These are phyloP conservation scores for Leishmania martiniquensis DNA, from an alignment of 208 protist genomes.

Conservation along the genomic window DNA sequence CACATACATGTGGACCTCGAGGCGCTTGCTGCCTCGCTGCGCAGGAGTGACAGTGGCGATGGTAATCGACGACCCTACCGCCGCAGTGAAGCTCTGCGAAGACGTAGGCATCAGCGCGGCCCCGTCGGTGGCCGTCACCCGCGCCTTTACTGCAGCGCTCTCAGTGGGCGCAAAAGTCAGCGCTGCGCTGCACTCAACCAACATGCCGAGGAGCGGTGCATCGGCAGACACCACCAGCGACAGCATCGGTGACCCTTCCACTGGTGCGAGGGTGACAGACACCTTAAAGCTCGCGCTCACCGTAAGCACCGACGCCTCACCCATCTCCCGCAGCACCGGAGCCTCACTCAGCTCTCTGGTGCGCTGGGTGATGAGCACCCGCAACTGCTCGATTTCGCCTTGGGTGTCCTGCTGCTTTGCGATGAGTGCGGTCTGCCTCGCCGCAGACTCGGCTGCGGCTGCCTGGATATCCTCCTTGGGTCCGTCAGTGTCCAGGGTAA, in stretches of 20 bases:
- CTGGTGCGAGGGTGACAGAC: conserved; percentile 50
- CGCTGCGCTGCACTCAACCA: conserved; percentile 46
- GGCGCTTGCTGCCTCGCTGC: conserved; percentile 34
- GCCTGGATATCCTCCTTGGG: conserved; percentile 21
- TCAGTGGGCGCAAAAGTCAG: conserved; percentile 55
- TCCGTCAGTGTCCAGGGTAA: conserved; percentile 48
- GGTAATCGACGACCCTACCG: not conserved
- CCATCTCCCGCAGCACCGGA: conserved; percentile 15
- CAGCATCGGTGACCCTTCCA: conserved; percentile 54
- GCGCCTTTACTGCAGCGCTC: conserved; percentile 34
- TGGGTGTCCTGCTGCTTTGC: conserved; percentile 43
- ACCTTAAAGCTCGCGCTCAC: conserved; percentile 72
- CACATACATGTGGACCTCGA: conserved; percentile 62
- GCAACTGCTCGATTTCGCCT: conserved; percentile 51
- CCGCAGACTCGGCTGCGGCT: conserved; percentile 24
- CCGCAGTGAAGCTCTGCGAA: not conserved
- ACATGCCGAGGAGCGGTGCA: conserved; percentile 54
- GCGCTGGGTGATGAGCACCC: conserved; percentile 37
- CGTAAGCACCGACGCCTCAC: conserved; percentile 39
- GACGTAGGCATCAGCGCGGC: conserved; percentile 17
- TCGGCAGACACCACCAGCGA: conserved; percentile 61
- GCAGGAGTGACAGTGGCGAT: conserved; percentile 30
- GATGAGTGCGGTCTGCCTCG: conserved; percentile 21
- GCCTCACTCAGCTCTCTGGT: conserved; percentile 46
- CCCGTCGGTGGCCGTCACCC: not conserved